Evolutionary conservation across 176 grass and related monocot genomes (phyloP).

Genomic region (Musa beccarii): DNA sequence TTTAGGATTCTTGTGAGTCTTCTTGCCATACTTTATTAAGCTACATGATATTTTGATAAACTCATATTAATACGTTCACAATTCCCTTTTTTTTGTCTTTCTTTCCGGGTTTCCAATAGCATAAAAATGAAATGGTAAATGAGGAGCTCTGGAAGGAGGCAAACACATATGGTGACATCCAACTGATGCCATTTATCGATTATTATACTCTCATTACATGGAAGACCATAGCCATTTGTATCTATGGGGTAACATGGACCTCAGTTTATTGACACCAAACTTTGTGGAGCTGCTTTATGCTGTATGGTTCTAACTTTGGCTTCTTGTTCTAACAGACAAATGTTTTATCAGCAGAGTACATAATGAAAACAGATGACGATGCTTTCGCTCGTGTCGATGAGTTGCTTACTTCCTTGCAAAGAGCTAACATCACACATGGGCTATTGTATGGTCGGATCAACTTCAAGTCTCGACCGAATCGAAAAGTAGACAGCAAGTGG

Average conservation of each 20-base stretch:
- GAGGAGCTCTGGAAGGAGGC: constrained; percentile 96
- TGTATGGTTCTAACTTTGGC: neutral
- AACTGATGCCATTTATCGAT: constrained; percentile 97
- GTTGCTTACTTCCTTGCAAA: constrained; percentile 49
- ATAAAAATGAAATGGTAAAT: constrained; percentile 89
- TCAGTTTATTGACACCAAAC: neutral
- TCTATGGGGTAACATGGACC: constrained; percentile 65
- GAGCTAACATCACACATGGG: constrained; percentile 46
- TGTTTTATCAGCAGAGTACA: constrained; percentile 66
- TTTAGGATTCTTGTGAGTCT: too few species aligned
- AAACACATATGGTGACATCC: constrained; percentile 84
- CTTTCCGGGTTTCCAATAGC: constrained; percentile 38
- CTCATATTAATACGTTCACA: neutral
- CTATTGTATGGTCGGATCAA: constrained; percentile 79
- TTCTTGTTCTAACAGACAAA: constrained; percentile 39
- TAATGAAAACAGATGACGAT: constrained; percentile 99
- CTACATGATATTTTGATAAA: neutral
- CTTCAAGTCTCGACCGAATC: constrained; percentile 70
- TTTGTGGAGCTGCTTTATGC: too few species aligned
- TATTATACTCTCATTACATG: constrained; percentile 95
- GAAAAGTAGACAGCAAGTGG: constrained; percentile 93
- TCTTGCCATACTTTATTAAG: too few species aligned
- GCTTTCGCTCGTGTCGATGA: constrained; percentile 94
- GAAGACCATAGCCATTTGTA: constrained; percentile 97
- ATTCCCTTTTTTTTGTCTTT: too few species aligned